Conservation (phyloP, 768 basidiomycete genomes). For the Porphyrellus cyaneotinctus region DNA sequence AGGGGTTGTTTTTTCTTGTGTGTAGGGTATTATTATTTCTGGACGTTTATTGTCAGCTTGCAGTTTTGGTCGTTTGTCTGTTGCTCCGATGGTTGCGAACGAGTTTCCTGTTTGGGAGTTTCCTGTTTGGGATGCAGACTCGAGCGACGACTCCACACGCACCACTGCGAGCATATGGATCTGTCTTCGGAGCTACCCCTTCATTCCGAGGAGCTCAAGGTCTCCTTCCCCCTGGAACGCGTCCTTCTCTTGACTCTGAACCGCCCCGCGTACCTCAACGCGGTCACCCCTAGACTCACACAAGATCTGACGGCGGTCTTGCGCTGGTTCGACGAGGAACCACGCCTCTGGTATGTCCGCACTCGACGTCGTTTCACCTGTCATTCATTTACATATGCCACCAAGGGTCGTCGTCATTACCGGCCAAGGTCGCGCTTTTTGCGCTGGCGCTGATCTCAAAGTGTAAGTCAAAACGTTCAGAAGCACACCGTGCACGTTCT, state of each 20-base stretch:
- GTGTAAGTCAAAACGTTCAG: slow-evolving; percentile 42
- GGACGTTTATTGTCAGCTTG: no score
- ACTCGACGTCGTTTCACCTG: not conserved
- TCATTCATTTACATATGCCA: not conserved
- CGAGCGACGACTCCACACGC: no score
- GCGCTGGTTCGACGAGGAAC: slow-evolving; percentile 72
- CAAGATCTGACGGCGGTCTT: slow-evolving; percentile 49
- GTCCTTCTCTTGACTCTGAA: slow-evolving; percentile 58
- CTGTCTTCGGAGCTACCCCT: slow-evolving; percentile 14
- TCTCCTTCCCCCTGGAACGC: slow-evolving; percentile 46
- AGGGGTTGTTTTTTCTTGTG: slow-evolving; percentile 1
- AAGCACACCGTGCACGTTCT: not conserved
- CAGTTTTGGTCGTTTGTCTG: no score
- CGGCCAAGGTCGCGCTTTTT: slow-evolving; percentile 69
- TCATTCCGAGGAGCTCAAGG: slow-evolving; percentile 36
- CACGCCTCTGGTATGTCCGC: slow-evolving; percentile 59
- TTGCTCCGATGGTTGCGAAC: slow-evolving; percentile 7
- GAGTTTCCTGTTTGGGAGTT: no score
- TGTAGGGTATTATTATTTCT: not conserved
- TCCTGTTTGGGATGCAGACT: not conserved
- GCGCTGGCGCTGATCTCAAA: slow-evolving; percentile 77
- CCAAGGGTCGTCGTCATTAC: slow-evolving; percentile 72
- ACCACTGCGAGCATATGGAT: not conserved
- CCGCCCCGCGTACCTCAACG: slow-evolving; percentile 68
- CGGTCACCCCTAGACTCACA: slow-evolving; percentile 60